These are phyloP conservation scores for Bocquillonia castaneifolia DNA, from an alignment of 441 rosid species.

Conservation along the genomic window DNA sequence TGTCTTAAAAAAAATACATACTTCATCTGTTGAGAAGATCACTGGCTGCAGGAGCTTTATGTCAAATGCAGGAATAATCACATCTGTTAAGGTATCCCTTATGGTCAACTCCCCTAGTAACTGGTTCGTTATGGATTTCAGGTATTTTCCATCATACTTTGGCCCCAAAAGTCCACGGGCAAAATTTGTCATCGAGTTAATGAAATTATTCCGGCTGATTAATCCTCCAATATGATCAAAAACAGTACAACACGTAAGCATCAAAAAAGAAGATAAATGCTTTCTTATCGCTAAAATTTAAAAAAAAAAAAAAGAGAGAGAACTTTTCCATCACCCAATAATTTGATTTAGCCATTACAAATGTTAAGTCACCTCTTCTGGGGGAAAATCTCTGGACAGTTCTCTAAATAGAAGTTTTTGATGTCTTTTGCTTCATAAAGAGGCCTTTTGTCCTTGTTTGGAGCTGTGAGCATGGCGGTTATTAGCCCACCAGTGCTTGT, in stretches of 20 bases:
- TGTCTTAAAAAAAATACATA: no score
- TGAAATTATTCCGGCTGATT: conserved; percentile 1
- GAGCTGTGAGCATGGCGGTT: conserved; percentile 46
- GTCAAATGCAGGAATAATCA: conserved; percentile 43
- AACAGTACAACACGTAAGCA: not conserved
- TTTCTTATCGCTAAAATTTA: not conserved
- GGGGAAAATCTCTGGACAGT: conserved; percentile 43
- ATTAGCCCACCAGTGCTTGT: conserved; percentile 55
- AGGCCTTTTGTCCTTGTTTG: conserved; percentile 37
- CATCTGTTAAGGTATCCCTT: conserved; percentile 30
- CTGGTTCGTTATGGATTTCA: no score
- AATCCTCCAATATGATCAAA: not conserved
- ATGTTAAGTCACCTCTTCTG: conserved; percentile 24
- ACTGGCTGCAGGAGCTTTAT: no score
- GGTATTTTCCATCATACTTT: conserved; percentile 33
- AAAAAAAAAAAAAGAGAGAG: not conserved
- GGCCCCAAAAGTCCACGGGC: conserved; percentile 8
- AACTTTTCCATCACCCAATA: no score
- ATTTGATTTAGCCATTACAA: no score
- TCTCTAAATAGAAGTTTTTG: conserved; percentile 31
- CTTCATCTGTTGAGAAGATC: no score
- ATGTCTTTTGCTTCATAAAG: conserved; percentile 41
- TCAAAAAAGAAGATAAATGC: not conserved
- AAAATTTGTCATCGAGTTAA: conserved; percentile 4
- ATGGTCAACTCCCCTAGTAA: conserved; percentile 25